Evolutionary conservation across 352 stramenopile genomes (phyloP).

Genomic region (Pythium folliculosum): DNA sequence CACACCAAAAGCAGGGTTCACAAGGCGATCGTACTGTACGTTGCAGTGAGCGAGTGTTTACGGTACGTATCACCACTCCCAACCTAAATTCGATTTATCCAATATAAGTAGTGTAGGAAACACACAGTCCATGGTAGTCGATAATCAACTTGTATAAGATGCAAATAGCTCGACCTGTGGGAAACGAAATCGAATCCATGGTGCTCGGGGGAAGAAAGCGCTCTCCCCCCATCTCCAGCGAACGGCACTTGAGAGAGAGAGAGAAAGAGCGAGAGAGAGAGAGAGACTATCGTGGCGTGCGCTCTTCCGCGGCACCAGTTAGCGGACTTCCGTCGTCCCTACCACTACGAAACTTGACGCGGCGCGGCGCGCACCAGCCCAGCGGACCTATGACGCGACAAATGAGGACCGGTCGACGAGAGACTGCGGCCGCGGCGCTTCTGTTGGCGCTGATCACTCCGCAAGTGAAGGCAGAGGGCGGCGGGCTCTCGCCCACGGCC

Average conservation of each 20-base stretch:
- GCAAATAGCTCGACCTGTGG: not conserved
- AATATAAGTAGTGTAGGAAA: too few species aligned
- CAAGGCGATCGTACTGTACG: not conserved
- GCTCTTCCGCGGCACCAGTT: too few species aligned
- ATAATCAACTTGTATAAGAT: not conserved
- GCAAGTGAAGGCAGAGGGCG: not conserved
- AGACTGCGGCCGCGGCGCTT: not conserved
- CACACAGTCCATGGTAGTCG: too few species aligned
- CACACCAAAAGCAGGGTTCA: not conserved
- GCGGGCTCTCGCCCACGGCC: constrained; percentile 21
- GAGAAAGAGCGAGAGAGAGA: too few species aligned
- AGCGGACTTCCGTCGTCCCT: too few species aligned
- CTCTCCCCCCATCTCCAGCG: not conserved
- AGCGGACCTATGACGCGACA: not conserved
- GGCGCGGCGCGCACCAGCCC: too few species aligned
- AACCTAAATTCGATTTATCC: too few species aligned
- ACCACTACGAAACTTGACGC: not conserved
- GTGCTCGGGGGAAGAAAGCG: not conserved
- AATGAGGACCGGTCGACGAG: not conserved
- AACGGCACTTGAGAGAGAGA: too few species aligned
- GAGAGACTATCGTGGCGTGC: too few species aligned
- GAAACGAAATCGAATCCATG: not conserved
- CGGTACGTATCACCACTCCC: not conserved
- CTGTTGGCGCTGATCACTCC: not conserved
- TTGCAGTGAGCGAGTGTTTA: not conserved